Evolutionary conservation across 2,329 filamentous ascomycete genomes (phyloP), one percentile per base, ranked within the genome.

Genomic region (Phaeosphaeria sp.): DNA sequence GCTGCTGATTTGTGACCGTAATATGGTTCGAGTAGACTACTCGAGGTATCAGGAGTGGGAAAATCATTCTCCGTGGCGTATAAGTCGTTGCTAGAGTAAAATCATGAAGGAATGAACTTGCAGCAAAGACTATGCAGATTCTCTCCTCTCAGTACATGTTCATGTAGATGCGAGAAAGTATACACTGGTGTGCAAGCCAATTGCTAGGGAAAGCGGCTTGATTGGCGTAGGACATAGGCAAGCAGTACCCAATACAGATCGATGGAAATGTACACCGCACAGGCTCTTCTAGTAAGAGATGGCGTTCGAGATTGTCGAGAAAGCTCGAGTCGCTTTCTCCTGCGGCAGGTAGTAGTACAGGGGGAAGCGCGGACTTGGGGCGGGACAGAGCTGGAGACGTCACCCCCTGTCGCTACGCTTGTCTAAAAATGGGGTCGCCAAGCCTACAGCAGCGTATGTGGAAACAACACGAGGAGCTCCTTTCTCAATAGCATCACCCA

Each of bases 401-500:
- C 30, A 36, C 30, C 41, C 41, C 41, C 41, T 43, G 41, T 43
- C 41, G 41, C 41, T 21, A 11, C 41, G 41, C 41, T 43, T 43
- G 41, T 43, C 41, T 43, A 43, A 18, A 43, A 43, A 18, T 43
- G 41, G 41, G 20, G 41, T n/a, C 20, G 41, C 41, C 41, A 43
- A 43, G 23, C 46, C 18, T 33, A 25, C 44, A 36, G 30, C 30
- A 60, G 63, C 61, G 61, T 66, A 66, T 62, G 61, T 64, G 62
- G 59, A 64, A 62, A 64, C 57, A 64, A 66, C 63, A 64, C 63
- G 57, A 59, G 58, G 53, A 65, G 63, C 63, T 66, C 63, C 63
- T 66, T 64, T 64, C 63, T 63, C 57, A 50, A 66, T 58, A 67
- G 65, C 67, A 73, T 63, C 71, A 68, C 60, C 66, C 58, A 68